Evolutionary conservation across 345 rosid genomes (phyloP), one percentile per base, ranked within the genome.

Genomic region (Citrus mangshanensis): DNA sequence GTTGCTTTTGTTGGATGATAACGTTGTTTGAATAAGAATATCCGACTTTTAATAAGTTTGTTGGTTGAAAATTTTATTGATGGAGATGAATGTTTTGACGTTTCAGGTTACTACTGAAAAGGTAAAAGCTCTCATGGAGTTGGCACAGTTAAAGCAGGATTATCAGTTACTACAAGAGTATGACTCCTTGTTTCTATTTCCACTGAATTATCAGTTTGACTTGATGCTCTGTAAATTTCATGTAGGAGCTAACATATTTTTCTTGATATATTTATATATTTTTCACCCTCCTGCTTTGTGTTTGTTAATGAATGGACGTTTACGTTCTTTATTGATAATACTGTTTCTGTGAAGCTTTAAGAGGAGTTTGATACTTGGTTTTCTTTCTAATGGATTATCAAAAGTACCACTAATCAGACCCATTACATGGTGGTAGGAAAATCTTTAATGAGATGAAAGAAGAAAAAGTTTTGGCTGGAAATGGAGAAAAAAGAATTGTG

Each of bases 101-200:
- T 54, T 69, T 76, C 78, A 93, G 99, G 99, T 93, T 74, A 93
- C 98, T 16, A 94, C 89, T 73, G 99, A 97, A 87, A 97, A 97
- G 88, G 99, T 97, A 78, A 94, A 89, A 90, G 92, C 91, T 81
- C 97, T 97, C 66, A 54, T 94, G 96, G 98, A 94, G 84, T 80
- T 93, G 84, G 98, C 97, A 56, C 91, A 86, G 72, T 70, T 97
- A 77, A 93, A 91, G 85, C 96, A 89, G 83, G 93, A 89, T 60
- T 86, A 86, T 86, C 92, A 90, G 40, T 80, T 80, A 73, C 84
- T 92, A 64, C 89, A 75, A 87, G 96, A 91, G 99, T 97, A 90
- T 22, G 90, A 73, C 73, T 32, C 54, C 68, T 65, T 78, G 38
- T 54, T 34, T 51, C 54, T 22, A 58, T 55, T 49, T 42, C 0